phyloP scores from a whole-genome alignment of 345 rosid species.

The Eucalyptus erythrocorys region DNA sequence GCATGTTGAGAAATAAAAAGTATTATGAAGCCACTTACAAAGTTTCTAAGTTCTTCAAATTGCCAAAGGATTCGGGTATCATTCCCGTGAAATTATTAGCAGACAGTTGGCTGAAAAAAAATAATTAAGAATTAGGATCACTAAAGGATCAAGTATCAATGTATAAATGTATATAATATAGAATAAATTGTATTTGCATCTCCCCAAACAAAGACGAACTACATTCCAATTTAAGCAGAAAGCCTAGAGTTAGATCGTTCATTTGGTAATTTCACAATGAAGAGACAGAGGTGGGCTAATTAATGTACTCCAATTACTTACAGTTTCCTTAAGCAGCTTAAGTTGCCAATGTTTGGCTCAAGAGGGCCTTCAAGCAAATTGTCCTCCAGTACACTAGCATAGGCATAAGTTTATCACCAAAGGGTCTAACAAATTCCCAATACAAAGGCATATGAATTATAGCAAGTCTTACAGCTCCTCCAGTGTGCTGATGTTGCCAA shows the following conservation, averaged over 20 bases:
- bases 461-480: constrained; percentile 35
- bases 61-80: constrained; percentile 59
- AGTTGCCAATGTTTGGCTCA: constrained; percentile 52
- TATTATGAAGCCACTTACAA: constrained; percentile 38
- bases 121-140: not conserved
- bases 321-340: constrained; percentile 33
- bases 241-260: not conserved
- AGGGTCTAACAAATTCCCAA: not conserved
- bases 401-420: not conserved
- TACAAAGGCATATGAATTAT: not conserved
- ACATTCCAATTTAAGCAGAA: not conserved
- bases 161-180: not conserved
- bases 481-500: constrained; percentile 49
- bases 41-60: constrained; percentile 50
- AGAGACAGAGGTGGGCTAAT: not conserved
- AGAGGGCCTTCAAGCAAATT: constrained; percentile 53
- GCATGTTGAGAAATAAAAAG: not conserved
- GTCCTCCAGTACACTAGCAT: constrained; percentile 42
- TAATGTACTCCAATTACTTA: constrained; percentile 4
- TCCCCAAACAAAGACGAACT: not conserved
- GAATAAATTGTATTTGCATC: not conserved
- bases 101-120: constrained; percentile 40
- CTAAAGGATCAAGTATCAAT: not conserved
- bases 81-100: constrained; percentile 60
- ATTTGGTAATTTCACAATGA: not conserved